Conservation (phyloP, 257 asterid species). For the Fraxinus anomala region DNA sequence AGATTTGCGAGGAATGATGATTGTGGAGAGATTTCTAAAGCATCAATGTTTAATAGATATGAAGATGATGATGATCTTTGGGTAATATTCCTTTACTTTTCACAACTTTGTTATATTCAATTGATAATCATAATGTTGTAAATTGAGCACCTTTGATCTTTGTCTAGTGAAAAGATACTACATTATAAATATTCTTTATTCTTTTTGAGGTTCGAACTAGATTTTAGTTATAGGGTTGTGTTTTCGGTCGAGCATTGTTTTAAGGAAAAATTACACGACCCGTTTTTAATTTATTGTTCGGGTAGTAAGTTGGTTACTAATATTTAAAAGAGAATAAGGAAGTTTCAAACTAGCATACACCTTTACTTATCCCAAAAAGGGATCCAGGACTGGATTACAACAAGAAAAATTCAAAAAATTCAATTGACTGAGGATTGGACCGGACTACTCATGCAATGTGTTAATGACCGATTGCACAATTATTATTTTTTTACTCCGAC, state of each 20-base stretch:
- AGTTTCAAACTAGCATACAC: not conserved
- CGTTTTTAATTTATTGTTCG: too few species aligned
- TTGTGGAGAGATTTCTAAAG: constrained; percentile 64
- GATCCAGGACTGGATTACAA: too few species aligned
- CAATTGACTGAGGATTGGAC: too few species aligned
- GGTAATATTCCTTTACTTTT: constrained; percentile 49
- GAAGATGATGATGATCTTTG: constrained; percentile 75
- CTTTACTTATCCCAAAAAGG: too few species aligned
- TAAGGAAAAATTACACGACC: not conserved
- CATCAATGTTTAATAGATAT: constrained; percentile 52
- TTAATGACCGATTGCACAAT: not conserved
- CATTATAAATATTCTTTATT: not conserved
- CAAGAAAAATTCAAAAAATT: too few species aligned
- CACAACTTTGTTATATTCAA: not conserved
- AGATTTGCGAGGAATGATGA: constrained; percentile 86
- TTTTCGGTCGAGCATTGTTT: not conserved
- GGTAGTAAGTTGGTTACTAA: too few species aligned
- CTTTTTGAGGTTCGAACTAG: not conserved
- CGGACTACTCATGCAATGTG: too few species aligned
- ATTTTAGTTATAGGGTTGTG: constrained; percentile 17
- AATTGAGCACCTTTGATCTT: not conserved
- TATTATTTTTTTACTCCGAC: not conserved
- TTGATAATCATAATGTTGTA: not conserved
- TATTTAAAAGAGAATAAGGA: not conserved
- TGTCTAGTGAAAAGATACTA: not conserved